Percentiles rank a stretch among this genome's conserved stretches.
phyloP scores from a whole-genome alignment of 1,284 basidiomycete genomes.

The Ceratobasidium sp. region DNA sequence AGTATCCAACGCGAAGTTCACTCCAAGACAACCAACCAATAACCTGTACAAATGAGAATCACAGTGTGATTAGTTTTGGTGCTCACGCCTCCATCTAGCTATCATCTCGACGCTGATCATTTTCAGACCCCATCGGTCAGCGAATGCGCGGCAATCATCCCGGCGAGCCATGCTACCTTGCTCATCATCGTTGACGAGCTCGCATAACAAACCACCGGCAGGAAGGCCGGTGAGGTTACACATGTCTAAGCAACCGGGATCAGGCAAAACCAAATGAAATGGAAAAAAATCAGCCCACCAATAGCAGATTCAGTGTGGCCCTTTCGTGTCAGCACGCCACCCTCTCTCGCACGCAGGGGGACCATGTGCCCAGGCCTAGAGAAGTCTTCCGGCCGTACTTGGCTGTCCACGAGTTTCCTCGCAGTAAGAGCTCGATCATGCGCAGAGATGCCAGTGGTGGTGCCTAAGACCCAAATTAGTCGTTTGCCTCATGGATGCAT shows the following conservation, averaged over 20 bases:
- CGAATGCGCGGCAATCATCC: slow-evolving; percentile 93
- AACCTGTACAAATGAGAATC: neutral
- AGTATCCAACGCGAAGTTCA: neutral
- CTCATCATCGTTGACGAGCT: slow-evolving; percentile 94
- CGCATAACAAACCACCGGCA: slow-evolving; percentile 90
- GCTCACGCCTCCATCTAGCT: slow-evolving; percentile 56
- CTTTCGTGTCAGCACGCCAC: slow-evolving; percentile 85
- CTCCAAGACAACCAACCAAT: neutral
- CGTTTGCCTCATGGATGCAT: neutral
- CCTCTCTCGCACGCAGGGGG: slow-evolving; percentile 87
- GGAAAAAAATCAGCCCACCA: slow-evolving; percentile 59
- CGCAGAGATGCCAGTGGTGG: slow-evolving; percentile 97
- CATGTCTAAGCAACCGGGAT: slow-evolving; percentile 69
- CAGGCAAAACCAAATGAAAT: slow-evolving; percentile 34
- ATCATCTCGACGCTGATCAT: slow-evolving; percentile 91
- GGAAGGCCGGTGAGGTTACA: slow-evolving; percentile 85
- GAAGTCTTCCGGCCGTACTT: slow-evolving; percentile 77
- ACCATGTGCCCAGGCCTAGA: slow-evolving; percentile 96
- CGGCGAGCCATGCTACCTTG: slow-evolving; percentile 95
- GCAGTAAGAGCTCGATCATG: slow-evolving; percentile 93
- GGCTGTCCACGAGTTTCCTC: slow-evolving; percentile 74
- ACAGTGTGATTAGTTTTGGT: neutral
- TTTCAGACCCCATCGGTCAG: slow-evolving; percentile 91
- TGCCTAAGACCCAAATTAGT: slow-evolving; percentile 66
- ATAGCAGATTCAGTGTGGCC: slow-evolving; percentile 96